Base-by-base conservation (phyloP, 1,139 yeast species). In the Meyerozyma guilliermondii region DNA sequence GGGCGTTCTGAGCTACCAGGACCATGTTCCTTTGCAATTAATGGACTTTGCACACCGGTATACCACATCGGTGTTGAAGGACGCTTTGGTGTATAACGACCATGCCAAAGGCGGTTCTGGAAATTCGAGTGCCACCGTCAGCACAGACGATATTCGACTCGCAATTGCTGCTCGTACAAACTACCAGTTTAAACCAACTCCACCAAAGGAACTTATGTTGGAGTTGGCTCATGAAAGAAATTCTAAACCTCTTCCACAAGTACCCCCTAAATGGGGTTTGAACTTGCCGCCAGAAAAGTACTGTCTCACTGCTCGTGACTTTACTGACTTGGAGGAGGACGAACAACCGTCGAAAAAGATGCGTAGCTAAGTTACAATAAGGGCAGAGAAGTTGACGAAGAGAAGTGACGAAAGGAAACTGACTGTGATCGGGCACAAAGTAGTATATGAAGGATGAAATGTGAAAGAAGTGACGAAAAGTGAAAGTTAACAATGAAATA, bases 211-310 rank as follows among this genome's bases (percentile, higher is more conserved):
- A 60, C 71, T 92, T 53, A 65, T 92, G 50, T 68, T 92, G 60
- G 96, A 92, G 62, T 70, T 92, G 54, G 98, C 98, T 0, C 86
- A 83, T 30, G 98, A 94, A 59, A 74, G 96, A 52, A 92, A 92
- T 61, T 82, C 88, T 52, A 83, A 87, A 59, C 83, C 95, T 0
- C 71, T 92, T 46, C 99, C 99, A 5, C 88, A 94, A 7, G 92
- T 92, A 26, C 83, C 89, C 61, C 94, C 95, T 23, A 80, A 85
- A 43, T 91, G 92, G 84, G 98, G 98, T 18, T 74, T 92, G 43
- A 79, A 97, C 49, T 71, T 94, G 44, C 99, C 99, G 4, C 98
- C 98, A 8, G 98, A 92, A 68, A 92, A 91, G 76, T 91, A 89
- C 66, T 92, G 98, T 63, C 67, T 92, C 44, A 89, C 96, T 0